Conservation (phyloP, 1,284 basidiomycete species). For the Rhodotorula sp. region DNA sequence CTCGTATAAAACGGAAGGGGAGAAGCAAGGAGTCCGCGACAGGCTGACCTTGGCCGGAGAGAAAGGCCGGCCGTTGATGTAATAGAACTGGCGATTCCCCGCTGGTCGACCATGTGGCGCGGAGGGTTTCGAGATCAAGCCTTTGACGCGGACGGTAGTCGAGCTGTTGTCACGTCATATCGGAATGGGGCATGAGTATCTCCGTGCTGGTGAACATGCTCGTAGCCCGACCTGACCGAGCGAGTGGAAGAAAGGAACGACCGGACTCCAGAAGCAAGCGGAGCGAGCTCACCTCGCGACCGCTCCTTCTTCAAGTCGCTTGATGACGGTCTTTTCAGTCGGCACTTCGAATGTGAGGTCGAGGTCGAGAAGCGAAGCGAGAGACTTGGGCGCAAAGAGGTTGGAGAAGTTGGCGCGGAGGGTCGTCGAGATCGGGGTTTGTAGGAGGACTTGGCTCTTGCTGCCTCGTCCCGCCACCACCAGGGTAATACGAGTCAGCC, state of each 20-base stretch:
- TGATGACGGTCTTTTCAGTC: constrained; percentile 55
- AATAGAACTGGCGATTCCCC: constrained; percentile 88
- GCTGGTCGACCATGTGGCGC: constrained; percentile 69
- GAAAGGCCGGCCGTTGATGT: constrained; percentile 89
- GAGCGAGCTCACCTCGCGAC: neutral
- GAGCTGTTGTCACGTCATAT: constrained; percentile 5
- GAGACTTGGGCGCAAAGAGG: constrained; percentile 79
- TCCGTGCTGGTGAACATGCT: no score
- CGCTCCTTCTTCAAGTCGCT: constrained; percentile 15
- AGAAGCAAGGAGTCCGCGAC: neutral
- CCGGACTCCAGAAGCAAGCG: neutral
- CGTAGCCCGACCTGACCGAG: no score
- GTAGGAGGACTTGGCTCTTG: constrained; percentile 63
- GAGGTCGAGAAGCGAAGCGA: constrained; percentile 72
- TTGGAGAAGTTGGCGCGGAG: constrained; percentile 66
- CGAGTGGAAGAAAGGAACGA: no score
- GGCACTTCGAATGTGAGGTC: constrained; percentile 68
- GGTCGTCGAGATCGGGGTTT: constrained; percentile 65
- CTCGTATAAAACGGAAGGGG: neutral
- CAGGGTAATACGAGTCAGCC: no score
- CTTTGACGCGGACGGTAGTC: constrained; percentile 60
- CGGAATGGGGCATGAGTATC: no score
- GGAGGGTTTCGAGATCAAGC: constrained; percentile 74
- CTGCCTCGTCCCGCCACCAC: constrained; percentile 54
- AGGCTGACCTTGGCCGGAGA: constrained; percentile 64